These are phyloP conservation scores for Fraxinus sp. DNA, from an alignment of 305 asterid genomes.

Conservation along the genomic window DNA sequence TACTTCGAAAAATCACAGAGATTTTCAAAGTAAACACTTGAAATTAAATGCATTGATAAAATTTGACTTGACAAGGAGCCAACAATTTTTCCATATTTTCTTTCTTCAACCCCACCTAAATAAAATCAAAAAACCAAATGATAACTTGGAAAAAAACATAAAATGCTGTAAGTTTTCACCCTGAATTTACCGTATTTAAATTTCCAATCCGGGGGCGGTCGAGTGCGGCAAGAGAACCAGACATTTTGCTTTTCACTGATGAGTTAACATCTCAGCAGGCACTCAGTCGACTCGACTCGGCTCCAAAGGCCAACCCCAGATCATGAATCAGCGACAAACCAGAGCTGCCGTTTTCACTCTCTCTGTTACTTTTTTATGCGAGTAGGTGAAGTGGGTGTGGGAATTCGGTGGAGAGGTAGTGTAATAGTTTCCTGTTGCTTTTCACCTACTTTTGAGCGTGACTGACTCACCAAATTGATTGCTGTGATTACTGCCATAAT, in stretches of 20 bases:
- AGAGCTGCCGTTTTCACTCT: constrained; percentile 29
- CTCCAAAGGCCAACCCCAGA: constrained; percentile 32
- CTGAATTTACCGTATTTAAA: constrained; percentile 68
- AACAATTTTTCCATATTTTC: constrained; percentile 2
- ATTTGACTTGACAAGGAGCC: constrained; percentile 33
- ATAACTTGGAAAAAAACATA: neutral
- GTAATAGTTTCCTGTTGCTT: constrained; percentile 20
- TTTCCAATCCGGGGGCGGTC: constrained; percentile 81
- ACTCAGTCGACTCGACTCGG: constrained; percentile 25
- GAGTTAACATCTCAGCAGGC: constrained; percentile 37
- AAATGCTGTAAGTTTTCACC: constrained; percentile 14
- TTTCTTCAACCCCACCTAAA: constrained; percentile 12
- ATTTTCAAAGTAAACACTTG: neutral
- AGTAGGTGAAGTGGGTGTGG: neutral
- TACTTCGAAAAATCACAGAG: neutral
- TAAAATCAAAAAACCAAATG: neutral
- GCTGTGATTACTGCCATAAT: constrained; percentile 12
- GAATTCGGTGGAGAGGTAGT: constrained; percentile 28
- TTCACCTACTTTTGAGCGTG: constrained; percentile 26
- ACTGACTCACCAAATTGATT: constrained; percentile 6
- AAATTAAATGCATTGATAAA: constrained; percentile 16
- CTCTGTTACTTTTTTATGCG: neutral
- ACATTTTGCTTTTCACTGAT: constrained; percentile 46
- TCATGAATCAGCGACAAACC: constrained; percentile 36
- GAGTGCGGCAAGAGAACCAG: constrained; percentile 80